Percentiles rank a stretch among this genome's conserved stretches.
Conservation (phyloP, 306 rosid genomes). For the Lathyrus oleraceus region DNA sequence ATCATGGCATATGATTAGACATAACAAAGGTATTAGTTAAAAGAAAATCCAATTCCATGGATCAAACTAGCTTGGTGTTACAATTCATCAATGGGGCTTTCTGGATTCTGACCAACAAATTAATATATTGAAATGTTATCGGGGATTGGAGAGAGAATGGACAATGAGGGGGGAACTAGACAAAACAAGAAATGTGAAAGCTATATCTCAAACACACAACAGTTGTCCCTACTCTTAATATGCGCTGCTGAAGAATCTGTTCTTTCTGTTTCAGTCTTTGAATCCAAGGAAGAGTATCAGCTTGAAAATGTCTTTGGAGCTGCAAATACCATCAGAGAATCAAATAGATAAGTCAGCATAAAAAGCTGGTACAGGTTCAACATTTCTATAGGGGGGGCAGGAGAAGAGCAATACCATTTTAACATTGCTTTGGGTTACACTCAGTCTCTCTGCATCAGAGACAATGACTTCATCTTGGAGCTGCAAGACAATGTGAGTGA, state of each 20-base stretch:
- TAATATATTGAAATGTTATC: not conserved
- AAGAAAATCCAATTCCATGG: conserved; percentile 1
- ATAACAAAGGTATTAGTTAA: not conserved
- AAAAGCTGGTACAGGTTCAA: not conserved
- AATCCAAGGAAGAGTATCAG: conserved; percentile 83
- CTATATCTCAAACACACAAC: conserved; percentile 18
- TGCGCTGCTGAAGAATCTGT: conserved; percentile 88
- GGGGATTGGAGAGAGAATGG: not conserved
- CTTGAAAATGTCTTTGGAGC: conserved; percentile 98
- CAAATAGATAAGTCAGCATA: conserved; percentile 18
- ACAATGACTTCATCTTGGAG: conserved; percentile 96
- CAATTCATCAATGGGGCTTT: conserved; percentile 22
- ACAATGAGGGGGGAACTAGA: not conserved
- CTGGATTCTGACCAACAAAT: conserved; percentile 23
- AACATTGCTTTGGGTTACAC: conserved; percentile 92
- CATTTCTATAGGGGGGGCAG: not conserved
- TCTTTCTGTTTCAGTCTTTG: conserved; percentile 91
- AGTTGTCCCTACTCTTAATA: conserved; percentile 64
- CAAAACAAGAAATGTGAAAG: conserved; percentile 1
- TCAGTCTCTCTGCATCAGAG: conserved; percentile 89
- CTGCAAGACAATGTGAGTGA: conserved; percentile 49
- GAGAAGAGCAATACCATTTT: conserved; percentile 62
- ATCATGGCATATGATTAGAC: conserved; percentile 29
- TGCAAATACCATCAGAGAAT: conserved; percentile 40
- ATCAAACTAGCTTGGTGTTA: not conserved